phyloP scores from a whole-genome alignment of 2,329 filamentous ascomycete species.

The Xylaria sp. region DNA sequence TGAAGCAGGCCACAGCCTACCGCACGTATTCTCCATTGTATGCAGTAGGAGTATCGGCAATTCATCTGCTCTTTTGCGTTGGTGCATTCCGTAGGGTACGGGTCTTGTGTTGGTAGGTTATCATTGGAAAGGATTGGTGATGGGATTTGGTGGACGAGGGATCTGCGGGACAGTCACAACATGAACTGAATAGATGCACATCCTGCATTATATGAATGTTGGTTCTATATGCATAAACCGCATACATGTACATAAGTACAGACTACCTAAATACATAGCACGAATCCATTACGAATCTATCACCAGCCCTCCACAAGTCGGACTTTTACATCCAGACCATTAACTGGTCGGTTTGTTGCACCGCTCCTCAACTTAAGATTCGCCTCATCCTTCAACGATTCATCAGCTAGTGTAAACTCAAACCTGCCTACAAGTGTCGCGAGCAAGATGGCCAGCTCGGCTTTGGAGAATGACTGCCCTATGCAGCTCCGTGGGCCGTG shows the following conservation, averaged over 20 bases:
- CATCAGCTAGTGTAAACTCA: conserved; percentile 32
- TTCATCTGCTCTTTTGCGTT: not conserved
- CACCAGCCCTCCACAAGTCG: conserved; percentile 31
- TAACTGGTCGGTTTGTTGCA: conserved; percentile 32
- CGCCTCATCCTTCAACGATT: conserved; percentile 23
- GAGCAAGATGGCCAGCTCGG: conserved; percentile 35
- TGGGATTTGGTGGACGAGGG: not conserved
- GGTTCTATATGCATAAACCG: too few relatives aligned
- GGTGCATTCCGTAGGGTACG: not conserved
- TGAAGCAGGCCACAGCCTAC: too few relatives aligned
- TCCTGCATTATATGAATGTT: too few relatives aligned
- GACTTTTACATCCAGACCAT: conserved; percentile 31
- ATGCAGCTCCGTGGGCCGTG: conserved; percentile 38
- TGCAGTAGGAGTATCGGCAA: too few relatives aligned
- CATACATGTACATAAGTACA: too few relatives aligned
- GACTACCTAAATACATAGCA: too few relatives aligned
- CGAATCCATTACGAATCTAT: too few relatives aligned
- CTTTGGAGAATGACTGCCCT: conserved; percentile 35
- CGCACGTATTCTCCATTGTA: too few relatives aligned
- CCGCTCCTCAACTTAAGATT: conserved; percentile 33
- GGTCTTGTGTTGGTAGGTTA: too few relatives aligned
- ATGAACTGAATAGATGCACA: too few relatives aligned
- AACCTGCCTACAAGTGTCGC: conserved; percentile 35
- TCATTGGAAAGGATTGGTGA: not conserved
- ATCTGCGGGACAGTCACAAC: too few relatives aligned